Percentiles rank a stretch among this genome's conserved stretches.
Conservation (phyloP, 2,329 filamentous ascomycete genomes). For the Colletotrichum godetiae region DNA sequence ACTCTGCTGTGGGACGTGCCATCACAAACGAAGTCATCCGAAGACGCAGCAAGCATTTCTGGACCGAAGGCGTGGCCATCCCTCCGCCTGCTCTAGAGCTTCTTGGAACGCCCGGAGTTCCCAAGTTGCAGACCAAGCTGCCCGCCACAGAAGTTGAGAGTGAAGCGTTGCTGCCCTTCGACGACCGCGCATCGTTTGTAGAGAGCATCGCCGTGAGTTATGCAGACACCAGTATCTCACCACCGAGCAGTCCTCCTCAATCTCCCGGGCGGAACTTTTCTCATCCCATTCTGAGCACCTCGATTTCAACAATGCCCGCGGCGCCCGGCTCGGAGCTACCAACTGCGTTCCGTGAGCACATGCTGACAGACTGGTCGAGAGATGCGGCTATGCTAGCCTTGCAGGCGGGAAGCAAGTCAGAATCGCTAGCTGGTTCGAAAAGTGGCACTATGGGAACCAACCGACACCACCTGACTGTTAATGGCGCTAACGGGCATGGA, state of each 20-base stretch:
- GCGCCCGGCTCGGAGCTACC: slow-evolving; percentile 70
- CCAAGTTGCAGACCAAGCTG: slow-evolving; percentile 56
- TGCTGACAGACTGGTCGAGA: slow-evolving; percentile 83
- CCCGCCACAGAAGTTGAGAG: slow-evolving; percentile 66
- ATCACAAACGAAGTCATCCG: slow-evolving; percentile 82
- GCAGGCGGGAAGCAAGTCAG: slow-evolving; percentile 76
- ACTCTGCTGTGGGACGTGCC: slow-evolving; percentile 73
- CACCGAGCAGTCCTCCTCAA: slow-evolving; percentile 74
- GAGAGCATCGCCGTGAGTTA: slow-evolving; percentile 81
- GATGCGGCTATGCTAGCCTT: slow-evolving; percentile 77
- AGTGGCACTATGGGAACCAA: slow-evolving; percentile 67
- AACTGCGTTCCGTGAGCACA: slow-evolving; percentile 74
- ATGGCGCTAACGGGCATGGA: slow-evolving; percentile 52
- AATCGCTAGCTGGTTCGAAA: slow-evolving; percentile 81
- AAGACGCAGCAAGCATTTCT: slow-evolving; percentile 79
- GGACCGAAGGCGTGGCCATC: slow-evolving; percentile 79
- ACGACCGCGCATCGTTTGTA: slow-evolving; percentile 77
- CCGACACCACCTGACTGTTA: slow-evolving; percentile 69
- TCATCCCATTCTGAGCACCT: slow-evolving; percentile 69
- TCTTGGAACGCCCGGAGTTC: slow-evolving; percentile 65
- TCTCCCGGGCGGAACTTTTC: slow-evolving; percentile 75
- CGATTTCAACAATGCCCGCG: slow-evolving; percentile 51
- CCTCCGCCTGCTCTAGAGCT: slow-evolving; percentile 74
- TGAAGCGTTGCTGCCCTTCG: slow-evolving; percentile 79
- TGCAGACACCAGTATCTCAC: slow-evolving; percentile 68